A percentile compares a stretch with the other conserved stretches of the same genome.
These are phyloP conservation scores for Turritis glabra DNA, from an alignment of 345 rosid species.

Conservation along the genomic window DNA sequence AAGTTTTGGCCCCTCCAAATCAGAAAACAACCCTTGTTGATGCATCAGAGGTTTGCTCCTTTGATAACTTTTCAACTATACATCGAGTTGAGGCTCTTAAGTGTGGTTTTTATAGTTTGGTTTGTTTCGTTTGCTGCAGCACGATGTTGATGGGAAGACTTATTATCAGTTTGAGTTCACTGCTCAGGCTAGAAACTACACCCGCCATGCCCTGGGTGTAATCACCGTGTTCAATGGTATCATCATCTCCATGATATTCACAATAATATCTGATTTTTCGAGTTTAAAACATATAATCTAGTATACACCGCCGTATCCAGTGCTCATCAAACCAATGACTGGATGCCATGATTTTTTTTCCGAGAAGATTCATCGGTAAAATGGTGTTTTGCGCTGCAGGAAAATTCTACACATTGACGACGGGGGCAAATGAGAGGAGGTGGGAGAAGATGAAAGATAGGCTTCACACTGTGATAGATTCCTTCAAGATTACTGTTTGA, in stretches of 20 bases:
- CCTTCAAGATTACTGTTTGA: conserved; percentile 65
- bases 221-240: conserved; percentile 78
- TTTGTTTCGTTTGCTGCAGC: conserved; percentile 51
- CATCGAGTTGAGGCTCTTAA: neutral
- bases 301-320: neutral
- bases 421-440: conserved; percentile 86
- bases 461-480: conserved; percentile 67
- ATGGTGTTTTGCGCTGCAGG: conserved; percentile 45
- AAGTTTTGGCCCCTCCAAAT: conserved; percentile 76
- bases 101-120: conserved; percentile 17
- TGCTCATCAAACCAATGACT: neutral
- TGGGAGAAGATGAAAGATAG: conserved; percentile 94
- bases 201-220: conserved; percentile 82
- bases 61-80: neutral
- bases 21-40: conserved; percentile 78
- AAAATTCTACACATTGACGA: conserved; percentile 80
- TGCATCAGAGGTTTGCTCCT: conserved; percentile 65
- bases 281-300: neutral
- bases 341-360: too few species aligned
- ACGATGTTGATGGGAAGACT: conserved; percentile 71
- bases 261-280: neutral
- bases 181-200: conserved; percentile 81
- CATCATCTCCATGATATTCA: conserved; percentile 13
- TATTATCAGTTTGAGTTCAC: conserved; percentile 84
- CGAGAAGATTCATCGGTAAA: neutral